Conservation (phyloP, 2,329 filamentous ascomycete species). For the Colletotrichum caudatum region DNA sequence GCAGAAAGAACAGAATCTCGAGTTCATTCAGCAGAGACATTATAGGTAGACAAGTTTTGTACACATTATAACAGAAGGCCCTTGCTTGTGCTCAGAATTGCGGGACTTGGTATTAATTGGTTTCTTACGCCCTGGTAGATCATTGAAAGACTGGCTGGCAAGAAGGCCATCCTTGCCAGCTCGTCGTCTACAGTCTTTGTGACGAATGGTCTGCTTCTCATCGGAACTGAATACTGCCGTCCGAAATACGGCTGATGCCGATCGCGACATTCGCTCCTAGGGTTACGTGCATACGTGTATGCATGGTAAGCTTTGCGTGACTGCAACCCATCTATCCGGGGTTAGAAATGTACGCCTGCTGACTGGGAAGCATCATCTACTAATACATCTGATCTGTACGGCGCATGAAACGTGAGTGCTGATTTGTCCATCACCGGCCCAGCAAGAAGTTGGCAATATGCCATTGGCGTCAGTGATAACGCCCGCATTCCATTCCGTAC, state of each 20-base stretch:
- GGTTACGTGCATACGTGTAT: slow-evolving; percentile 14
- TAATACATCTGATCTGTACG: not conserved
- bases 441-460: not conserved
- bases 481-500: slow-evolving; percentile 1
- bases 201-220: not conserved
- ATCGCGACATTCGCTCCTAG: slow-evolving; percentile 39
- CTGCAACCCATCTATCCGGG: slow-evolving; percentile 5
- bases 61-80: too few relatives aligned
- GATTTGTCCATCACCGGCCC: slow-evolving; percentile 9
- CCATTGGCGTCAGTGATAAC: slow-evolving; percentile 13
- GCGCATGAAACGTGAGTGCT: not conserved
- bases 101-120: fast-evolving
- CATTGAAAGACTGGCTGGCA: not conserved
- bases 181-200: not conserved
- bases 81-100: not conserved
- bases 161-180: too few relatives aligned
- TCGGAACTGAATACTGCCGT: not conserved
- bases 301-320: slow-evolving; percentile 18
- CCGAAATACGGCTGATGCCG: slow-evolving; percentile 9
- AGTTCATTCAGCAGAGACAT: too few relatives aligned
- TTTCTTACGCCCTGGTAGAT: too few relatives aligned
- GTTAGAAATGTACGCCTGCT: not conserved
- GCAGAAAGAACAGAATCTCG: too few relatives aligned
- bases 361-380: not conserved
- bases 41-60: too few relatives aligned